A percentile compares a stretch with the other conserved stretches of the same genome.
Conservation (phyloP, 2,329 filamentous ascomycete species). For the Cladophialophora immunda region DNA sequence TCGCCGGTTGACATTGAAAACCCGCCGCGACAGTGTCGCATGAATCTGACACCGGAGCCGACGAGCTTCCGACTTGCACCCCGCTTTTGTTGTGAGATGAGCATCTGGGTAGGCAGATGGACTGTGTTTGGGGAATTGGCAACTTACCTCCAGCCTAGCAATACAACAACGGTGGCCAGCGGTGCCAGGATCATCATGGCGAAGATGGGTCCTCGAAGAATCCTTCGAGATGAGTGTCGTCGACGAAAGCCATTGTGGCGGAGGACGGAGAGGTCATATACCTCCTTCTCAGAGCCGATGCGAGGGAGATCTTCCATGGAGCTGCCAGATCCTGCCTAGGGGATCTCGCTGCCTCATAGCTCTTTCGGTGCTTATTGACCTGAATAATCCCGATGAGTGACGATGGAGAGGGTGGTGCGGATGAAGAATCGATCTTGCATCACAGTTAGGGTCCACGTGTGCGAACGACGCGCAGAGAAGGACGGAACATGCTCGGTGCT, state of each 20-base stretch:
- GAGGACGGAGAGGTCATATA: neutral
- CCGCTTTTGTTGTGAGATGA: neutral
- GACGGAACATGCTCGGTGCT: neutral
- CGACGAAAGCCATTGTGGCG: neutral
- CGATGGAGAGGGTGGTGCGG: neutral
- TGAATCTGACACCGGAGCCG: neutral
- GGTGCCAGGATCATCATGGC: constrained; percentile 5
- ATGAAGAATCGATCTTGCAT: neutral
- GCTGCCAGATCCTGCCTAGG: constrained; percentile 7
- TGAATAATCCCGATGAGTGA: neutral
- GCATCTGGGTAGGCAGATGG: neutral
- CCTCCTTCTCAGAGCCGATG: neutral
- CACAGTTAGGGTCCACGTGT: neutral
- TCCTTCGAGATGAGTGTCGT: neutral
- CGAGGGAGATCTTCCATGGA: constrained; percentile 11
- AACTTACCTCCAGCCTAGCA: constrained; percentile 17
- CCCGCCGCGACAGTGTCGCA: constrained; percentile 9
- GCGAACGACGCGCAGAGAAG: neutral
- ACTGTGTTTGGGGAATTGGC: neutral
- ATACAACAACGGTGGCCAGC: neutral
- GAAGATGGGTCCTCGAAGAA: constrained; percentile 13
- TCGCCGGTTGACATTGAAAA: constrained; percentile 15
- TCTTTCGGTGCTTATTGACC: neutral
- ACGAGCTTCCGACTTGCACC: neutral
- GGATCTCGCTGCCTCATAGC: neutral